These are phyloP conservation scores for Claviceps paspali DNA, from an alignment of 2,329 filamentous ascomycete genomes.

Conservation along the genomic window DNA sequence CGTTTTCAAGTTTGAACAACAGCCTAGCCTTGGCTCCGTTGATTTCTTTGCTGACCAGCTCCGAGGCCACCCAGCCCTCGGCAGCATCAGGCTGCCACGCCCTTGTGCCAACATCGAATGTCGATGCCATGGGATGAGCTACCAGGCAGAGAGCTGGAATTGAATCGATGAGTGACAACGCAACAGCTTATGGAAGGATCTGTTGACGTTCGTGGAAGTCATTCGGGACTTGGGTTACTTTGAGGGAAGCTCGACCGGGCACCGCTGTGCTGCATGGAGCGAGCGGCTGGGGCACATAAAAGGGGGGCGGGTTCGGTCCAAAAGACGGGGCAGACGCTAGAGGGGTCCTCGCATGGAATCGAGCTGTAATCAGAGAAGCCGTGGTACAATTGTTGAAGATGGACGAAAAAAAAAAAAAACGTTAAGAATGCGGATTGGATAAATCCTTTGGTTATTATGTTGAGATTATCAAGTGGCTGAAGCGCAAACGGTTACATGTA, in stretches of 20 bases:
- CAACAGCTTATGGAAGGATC: slow-evolving; percentile 2
- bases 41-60: slow-evolving; percentile 73
- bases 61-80: slow-evolving; percentile 94
- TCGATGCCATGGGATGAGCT: slow-evolving; percentile 59
- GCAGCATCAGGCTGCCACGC: slow-evolving; percentile 95
- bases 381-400: too few species aligned
- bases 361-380: too few species aligned
- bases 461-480: too few species aligned
- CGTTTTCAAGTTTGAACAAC: slow-evolving; percentile 80
- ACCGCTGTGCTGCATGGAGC: background rate
- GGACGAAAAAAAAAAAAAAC: too few species aligned
- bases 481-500: too few species aligned
- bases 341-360: too few species aligned
- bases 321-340: slow-evolving; percentile 7
- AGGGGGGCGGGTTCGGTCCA: slow-evolving; percentile 8
- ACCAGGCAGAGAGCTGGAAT: slow-evolving; percentile 5
- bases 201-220: slow-evolving; percentile 1
- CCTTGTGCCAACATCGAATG: slow-evolving; percentile 90
- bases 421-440: too few species aligned
- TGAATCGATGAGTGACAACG: slow-evolving; percentile 7
- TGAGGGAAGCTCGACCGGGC: slow-evolving; percentile 2
- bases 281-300: slow-evolving; percentile 2
- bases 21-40: slow-evolving; percentile 78
- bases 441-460: too few species aligned
- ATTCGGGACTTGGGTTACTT: slow-evolving; percentile 4